Evolutionary conservation across 192 early-diverging fungal genomes (phyloP).

Genomic region (Mycoemilia scoparia): DNA sequence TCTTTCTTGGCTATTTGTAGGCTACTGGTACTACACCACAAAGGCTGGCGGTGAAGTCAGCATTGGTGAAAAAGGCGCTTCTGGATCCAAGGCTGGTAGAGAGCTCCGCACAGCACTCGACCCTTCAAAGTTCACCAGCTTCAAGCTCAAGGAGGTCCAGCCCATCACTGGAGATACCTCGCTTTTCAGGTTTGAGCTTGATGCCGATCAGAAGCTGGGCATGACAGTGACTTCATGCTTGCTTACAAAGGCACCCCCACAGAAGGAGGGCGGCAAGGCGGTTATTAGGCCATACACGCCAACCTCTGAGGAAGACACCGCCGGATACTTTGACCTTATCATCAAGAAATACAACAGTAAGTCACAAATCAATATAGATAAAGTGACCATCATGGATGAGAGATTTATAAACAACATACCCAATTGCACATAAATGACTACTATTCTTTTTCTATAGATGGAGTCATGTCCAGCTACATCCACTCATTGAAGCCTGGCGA

Average conservation of each 20-base stretch:
- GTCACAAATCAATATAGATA: too few species aligned
- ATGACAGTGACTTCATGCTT: slow-evolving; percentile 60
- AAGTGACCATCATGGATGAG: too few species aligned
- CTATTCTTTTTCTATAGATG: slow-evolving; percentile 20
- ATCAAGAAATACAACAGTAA: slow-evolving; percentile 53
- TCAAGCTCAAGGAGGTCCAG: slow-evolving; percentile 23
- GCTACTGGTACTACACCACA: slow-evolving; percentile 20
- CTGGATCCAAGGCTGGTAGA: too few species aligned
- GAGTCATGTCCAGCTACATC: slow-evolving; percentile 45
- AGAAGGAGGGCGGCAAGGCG: slow-evolving; percentile 29
- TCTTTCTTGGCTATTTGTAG: too few species aligned
- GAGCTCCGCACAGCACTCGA: too few species aligned
- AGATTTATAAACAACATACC: too few species aligned
- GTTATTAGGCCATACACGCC: slow-evolving; percentile 77
- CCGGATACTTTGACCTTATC: slow-evolving; percentile 59
- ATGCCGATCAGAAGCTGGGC: slow-evolving; percentile 43
- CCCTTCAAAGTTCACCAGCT: slow-evolving; percentile 18
- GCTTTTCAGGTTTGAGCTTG: slow-evolving; percentile 47
- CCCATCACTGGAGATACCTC: slow-evolving; percentile 56
- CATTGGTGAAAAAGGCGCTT: slow-evolving; percentile 11
- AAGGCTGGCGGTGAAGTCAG: slow-evolving; percentile 5
- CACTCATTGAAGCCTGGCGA: slow-evolving; percentile 53
- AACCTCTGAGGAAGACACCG: slow-evolving; percentile 30
- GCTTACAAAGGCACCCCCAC: slow-evolving; percentile 39
- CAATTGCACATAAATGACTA: too few species aligned